These are phyloP conservation scores for Phylloboletellus chloephorus DNA, from an alignment of 1,284 basidiomycete species.

Conservation along the genomic window DNA sequence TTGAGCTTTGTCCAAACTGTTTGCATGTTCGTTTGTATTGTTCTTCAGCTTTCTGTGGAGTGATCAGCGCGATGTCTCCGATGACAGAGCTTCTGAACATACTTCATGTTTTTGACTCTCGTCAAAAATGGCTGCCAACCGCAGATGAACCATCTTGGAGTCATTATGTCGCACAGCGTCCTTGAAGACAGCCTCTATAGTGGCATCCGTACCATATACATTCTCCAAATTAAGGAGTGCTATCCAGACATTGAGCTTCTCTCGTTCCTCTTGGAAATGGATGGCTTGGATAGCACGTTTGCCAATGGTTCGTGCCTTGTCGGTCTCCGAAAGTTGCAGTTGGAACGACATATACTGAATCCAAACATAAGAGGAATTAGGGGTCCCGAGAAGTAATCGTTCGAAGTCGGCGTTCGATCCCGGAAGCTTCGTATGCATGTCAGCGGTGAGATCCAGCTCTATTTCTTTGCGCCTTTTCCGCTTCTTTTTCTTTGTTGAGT, in stretches of 20 bases:
- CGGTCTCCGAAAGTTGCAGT: conserved; percentile 90
- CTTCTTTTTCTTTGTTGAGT: conserved; percentile 49
- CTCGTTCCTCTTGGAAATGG: conserved; percentile 93
- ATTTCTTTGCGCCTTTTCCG: conserved; percentile 66
- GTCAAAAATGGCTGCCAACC: conserved; percentile 81
- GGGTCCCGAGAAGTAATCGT: conserved; percentile 88
- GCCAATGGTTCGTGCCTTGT: conserved; percentile 87
- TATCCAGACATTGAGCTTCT: conserved; percentile 97
- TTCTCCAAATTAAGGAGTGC: conserved; percentile 95
- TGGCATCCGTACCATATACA: conserved; percentile 83
- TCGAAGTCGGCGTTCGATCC: conserved; percentile 95
- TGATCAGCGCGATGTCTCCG: conserved; percentile 4
- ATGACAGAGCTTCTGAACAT: conserved; percentile 20
- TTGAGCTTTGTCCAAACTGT: conserved; percentile 89
- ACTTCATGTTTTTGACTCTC: conserved; percentile 80
- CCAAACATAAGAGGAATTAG: conserved; percentile 97
- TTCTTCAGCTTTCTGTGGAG: conserved; percentile 74
- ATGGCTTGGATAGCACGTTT: conserved; percentile 84
- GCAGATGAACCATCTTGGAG: conserved; percentile 83
- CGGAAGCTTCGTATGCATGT: conserved; percentile 80
- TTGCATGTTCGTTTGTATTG: conserved; percentile 81
- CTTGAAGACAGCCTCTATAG: conserved; percentile 76
- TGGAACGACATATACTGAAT: conserved; percentile 99
- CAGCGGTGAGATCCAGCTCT: conserved; percentile 78
- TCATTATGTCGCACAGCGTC: conserved; percentile 91